Base-by-base conservation (phyloP, 2,329 filamentous ascomycete genomes). In the Paramyrothecium sp. region DNA sequence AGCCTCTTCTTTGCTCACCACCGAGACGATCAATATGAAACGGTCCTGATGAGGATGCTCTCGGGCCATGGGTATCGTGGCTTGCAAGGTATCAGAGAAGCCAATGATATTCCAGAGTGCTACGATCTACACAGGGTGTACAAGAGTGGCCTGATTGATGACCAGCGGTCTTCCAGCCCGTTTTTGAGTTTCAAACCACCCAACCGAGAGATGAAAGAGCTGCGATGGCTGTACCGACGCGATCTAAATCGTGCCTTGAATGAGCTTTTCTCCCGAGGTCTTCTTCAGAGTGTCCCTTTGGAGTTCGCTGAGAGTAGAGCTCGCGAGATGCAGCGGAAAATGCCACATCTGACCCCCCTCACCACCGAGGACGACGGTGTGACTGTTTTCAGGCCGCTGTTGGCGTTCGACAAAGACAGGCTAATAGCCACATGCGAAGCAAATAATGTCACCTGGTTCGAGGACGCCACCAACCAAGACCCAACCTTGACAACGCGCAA, bases 21-120 rank as follows among this genome's bases (percentile, higher is more conserved):
- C 70, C 79, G 83, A 60, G 93, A 97, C 67, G 95, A 99, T 67
- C 91, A 95, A 68, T 89, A 92, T 56, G 95, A 99, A 75, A 97
- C 93, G 0, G 81, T 96, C 3, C 74, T 98, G 52, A 90, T 92
- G 87, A 84, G 95, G 47, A 73, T 98, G 38, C 73, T 88, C 10
- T 78, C 79, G 3, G 87, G 88, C 0, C 89, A 91, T 65, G 77
- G 83, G 2, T 83, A 84, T n/a, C 77, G 82, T n/a, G 92, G 91
- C 0, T 76, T 97, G 30, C 77, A 81, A 17, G 92, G 90, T 3
- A 95, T 96, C 65, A 81, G 80, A 11, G 65, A 77, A 3, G 78
- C 83, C 19, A 79, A 83, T 26, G 83, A 84, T 49, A 92, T 97
- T n/a, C 94, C 94, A 1, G 92, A 97, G 71, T 96, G 91, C 65